These are phyloP conservation scores for Aureobasidium mangrovei DNA, from an alignment of 2,329 filamentous ascomycete genomes.

Conservation along the genomic window DNA sequence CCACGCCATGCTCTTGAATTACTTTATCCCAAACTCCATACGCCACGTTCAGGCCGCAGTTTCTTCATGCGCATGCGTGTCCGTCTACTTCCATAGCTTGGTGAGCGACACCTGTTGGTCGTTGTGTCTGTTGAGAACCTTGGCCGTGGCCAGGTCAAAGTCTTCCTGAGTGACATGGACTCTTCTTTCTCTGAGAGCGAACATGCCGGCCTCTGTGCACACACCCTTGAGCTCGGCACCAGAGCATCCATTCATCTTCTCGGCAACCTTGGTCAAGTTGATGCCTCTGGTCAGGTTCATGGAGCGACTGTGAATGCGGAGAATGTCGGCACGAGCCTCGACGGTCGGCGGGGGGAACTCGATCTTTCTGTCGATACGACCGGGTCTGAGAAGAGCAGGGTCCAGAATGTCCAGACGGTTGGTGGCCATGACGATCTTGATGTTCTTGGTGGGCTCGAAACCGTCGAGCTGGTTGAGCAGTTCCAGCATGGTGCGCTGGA, in stretches of 20 bases:
- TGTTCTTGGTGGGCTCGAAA: constrained; percentile 98
- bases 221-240: constrained; percentile 98
- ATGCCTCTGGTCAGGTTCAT: constrained; percentile 98
- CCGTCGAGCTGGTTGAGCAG: constrained; percentile 96
- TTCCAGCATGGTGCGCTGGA: constrained; percentile 97
- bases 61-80: constrained; percentile 5
- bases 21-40: background rate
- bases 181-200: constrained; percentile 84
- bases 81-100: constrained; percentile 67
- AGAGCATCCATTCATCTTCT: constrained; percentile 99
- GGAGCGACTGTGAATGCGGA: constrained; percentile 92
- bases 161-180: constrained; percentile 99
- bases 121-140: constrained; percentile 99
- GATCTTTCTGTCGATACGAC: constrained; percentile 96
- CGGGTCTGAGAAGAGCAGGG: constrained; percentile 87
- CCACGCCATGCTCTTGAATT: constrained; percentile 6
- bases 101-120: constrained; percentile 91
- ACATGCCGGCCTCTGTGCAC: constrained; percentile 98
- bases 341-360: constrained; percentile 96
- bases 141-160: constrained; percentile 95
- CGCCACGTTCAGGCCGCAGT: background rate
- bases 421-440: constrained; percentile 99
- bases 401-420: constrained; percentile 97
- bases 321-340: constrained; percentile 92
- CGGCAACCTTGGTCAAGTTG: constrained; percentile 95